phyloP scores from a whole-genome alignment of 2,329 filamentous ascomycete genomes.

The Macrophomina phaseolina region DNA sequence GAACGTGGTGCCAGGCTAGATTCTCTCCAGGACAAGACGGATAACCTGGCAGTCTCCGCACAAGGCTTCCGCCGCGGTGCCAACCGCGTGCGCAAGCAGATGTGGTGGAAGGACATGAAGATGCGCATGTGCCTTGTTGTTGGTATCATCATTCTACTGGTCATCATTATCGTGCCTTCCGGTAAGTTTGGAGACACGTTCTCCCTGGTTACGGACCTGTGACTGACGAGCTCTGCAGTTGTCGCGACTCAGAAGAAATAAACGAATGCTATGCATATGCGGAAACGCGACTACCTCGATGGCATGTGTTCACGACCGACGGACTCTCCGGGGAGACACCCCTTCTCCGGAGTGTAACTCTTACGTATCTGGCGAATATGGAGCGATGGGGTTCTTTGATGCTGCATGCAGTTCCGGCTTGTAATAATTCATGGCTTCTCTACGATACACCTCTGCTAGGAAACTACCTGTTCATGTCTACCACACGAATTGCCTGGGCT shows the following conservation, averaged over 20 bases:
- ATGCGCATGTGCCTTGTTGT: constrained; percentile 97
- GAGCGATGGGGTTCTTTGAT: constrained; percentile 28
- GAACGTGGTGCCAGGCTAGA: constrained; percentile 90
- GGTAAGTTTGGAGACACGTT: constrained; percentile 62
- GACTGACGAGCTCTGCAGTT: constrained; percentile 32
- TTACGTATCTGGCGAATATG: constrained; percentile 29
- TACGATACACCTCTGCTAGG: constrained; percentile 26
- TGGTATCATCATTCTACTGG: constrained; percentile 87
- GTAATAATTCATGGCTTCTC: constrained; percentile 29
- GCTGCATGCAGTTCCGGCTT: constrained; percentile 27
- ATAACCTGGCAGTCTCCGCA: constrained; percentile 90
- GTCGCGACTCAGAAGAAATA: constrained; percentile 29
- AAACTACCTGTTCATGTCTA: constrained; percentile 26
- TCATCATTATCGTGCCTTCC: constrained; percentile 92
- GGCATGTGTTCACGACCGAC: constrained; percentile 28
- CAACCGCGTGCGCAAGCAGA: constrained; percentile 89
- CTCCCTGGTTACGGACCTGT: neutral
- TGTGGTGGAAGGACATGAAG: constrained; percentile 99
- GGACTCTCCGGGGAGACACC: constrained; percentile 21
- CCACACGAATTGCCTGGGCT: constrained; percentile 20
- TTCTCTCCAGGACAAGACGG: constrained; percentile 87
- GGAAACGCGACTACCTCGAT: constrained; percentile 22
- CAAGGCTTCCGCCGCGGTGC: constrained; percentile 96
- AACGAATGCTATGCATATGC: constrained; percentile 21
- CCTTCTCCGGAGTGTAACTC: constrained; percentile 27